Conservation (phyloP, 129 eudicot genomes). For the Lactuca sativa region DNA sequence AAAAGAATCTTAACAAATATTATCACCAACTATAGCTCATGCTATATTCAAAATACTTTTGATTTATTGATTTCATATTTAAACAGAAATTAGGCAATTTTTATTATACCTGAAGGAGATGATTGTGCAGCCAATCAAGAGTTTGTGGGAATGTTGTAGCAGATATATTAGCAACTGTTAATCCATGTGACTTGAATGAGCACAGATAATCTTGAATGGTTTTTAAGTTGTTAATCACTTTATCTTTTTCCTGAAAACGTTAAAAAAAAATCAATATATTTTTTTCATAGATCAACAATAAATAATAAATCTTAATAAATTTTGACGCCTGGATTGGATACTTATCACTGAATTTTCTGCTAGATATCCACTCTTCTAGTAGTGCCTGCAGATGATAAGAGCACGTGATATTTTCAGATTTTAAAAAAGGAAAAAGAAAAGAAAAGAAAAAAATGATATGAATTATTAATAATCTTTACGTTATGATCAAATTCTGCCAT, state of each 20-base stretch:
- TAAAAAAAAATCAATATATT: background rate
- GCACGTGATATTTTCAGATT: background rate
- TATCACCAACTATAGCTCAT: too few relatives aligned
- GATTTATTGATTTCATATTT: background rate
- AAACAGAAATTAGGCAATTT: background rate
- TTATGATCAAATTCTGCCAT: conserved; percentile 98
- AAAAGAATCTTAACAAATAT: background rate
- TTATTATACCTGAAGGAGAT: conserved; percentile 84
- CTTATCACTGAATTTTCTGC: conserved; percentile 69
- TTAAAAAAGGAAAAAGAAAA: background rate
- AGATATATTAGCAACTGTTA: conserved; percentile 80
- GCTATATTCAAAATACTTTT: too few relatives aligned
- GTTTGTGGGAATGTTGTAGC: conserved; percentile 98
- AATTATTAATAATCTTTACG: conserved; percentile 37
- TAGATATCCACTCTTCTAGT: conserved; percentile 93
- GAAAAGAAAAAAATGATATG: background rate
- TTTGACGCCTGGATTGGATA: conserved; percentile 58
- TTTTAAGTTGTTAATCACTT: conserved; percentile 74
- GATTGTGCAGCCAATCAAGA: conserved; percentile 92
- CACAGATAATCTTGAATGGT: conserved; percentile 93
- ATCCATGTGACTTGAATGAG: conserved; percentile 91
- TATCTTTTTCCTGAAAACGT: conserved; percentile 71
- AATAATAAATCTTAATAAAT: background rate
- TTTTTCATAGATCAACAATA: background rate
- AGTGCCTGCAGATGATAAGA: conserved; percentile 57